Evolutionary conservation across 495 filamentous ascomycete species (phyloP), one percentile per base, ranked within the genome.

Genomic region (Margaritispora aquatica): DNA sequence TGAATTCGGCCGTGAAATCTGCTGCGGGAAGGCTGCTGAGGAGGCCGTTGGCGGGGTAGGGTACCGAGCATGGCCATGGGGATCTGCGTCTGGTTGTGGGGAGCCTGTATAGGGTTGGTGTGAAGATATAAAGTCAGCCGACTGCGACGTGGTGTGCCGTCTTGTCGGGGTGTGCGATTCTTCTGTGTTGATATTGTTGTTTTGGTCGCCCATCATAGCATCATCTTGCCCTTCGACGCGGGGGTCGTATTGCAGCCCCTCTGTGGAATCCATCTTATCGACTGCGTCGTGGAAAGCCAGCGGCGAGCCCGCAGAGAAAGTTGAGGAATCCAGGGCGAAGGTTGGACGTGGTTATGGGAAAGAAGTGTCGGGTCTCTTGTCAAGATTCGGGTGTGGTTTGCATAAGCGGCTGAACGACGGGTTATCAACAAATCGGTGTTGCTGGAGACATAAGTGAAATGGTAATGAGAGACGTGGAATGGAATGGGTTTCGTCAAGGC

Each of bases 201-300:
- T 34, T 5, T 34, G 29, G 5, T 34, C 29, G 29, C 5, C 29
- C 29, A 34, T n/a, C 59, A 64, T 64, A 22, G 52, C 36, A 21
- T 67, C 62, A 26, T 67, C 61, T 13, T 64, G 57, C 10, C 58
- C 48, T 11, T 63, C 60, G 3, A 46, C 54, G 22, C 59, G 55
- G 10, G 19, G 44, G 21, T 67, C 58, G 34, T 63, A 59, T n/a
- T 44, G 38, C 15, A 44, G 38, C 26, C 20, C 52, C 7, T 58
- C 58, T 2, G 63, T 60, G n/a, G 59, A 54, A 70, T 77, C 58
- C 79, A 77, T 76, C 75, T 78, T 58, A 66, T 77, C 74, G 61
- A 79, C 63, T 50, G 74, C 70, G 77, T 77, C 73, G 73, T 74
- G 74, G 61, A 77, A 79, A 60, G 78, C 75, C 70, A 68, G 76